Evolutionary conservation across 2,329 filamentous ascomycete species (phyloP).

Genomic region (Alternaria conjuncta): DNA sequence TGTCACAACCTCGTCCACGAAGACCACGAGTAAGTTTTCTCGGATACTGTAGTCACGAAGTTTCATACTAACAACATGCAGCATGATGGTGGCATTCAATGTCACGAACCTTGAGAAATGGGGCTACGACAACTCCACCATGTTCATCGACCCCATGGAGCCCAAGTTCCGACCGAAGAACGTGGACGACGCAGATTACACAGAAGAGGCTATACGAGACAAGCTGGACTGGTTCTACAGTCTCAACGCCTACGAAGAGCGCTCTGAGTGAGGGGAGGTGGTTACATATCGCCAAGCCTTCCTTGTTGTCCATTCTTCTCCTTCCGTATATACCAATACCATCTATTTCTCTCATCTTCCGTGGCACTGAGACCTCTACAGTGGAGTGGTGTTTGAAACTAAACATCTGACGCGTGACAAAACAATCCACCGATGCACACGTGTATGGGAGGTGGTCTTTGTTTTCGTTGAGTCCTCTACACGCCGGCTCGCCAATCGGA

Average conservation of each 20-base stretch:
- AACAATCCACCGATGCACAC: neutral
- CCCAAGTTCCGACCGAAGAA: slow-evolving; percentile 35
- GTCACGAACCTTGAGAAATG: slow-evolving; percentile 46
- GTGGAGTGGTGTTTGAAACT: neutral
- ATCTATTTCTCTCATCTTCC: neutral
- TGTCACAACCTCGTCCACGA: slow-evolving; percentile 57
- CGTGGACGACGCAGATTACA: slow-evolving; percentile 32
- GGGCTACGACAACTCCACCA: slow-evolving; percentile 41
- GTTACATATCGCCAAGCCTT: neutral
- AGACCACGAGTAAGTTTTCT: slow-evolving; percentile 45
- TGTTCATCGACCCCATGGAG: slow-evolving; percentile 43
- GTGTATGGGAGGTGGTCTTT: neutral
- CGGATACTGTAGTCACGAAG: neutral
- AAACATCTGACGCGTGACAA: neutral
- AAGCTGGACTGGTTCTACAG: slow-evolving; percentile 42
- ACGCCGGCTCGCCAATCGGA: neutral
- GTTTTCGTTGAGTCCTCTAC: neutral
- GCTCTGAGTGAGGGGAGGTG: neutral
- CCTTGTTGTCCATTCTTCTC: neutral
- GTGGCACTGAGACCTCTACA: neutral
- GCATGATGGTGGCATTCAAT: slow-evolving; percentile 55
- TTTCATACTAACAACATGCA: slow-evolving; percentile 12
- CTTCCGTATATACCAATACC: neutral
- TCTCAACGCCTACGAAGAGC: slow-evolving; percentile 39
- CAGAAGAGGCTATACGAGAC: slow-evolving; percentile 28